A percentile compares a stretch with the other conserved stretches of the same genome.
Conservation (phyloP, 768 basidiomycete species). For the Pulveroboletus sp. region DNA sequence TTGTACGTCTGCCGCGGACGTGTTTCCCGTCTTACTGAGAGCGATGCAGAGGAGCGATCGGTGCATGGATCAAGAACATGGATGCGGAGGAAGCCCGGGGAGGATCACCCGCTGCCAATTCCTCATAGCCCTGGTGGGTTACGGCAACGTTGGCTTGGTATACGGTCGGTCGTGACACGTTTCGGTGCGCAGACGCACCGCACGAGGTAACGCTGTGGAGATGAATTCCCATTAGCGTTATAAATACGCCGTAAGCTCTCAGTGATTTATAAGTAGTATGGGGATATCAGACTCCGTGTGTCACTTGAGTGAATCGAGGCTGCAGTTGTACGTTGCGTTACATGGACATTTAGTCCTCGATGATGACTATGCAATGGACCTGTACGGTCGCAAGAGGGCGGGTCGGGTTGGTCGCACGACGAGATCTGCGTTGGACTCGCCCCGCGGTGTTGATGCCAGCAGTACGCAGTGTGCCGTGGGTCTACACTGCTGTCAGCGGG, state of each 20-base stretch:
- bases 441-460: neutral
- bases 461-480: neutral
- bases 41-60: constrained; percentile 73
- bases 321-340: constrained; percentile 22
- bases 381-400: neutral
- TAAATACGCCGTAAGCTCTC: constrained; percentile 25
- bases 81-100: constrained; percentile 38
- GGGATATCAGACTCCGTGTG: constrained; percentile 7
- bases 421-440: neutral
- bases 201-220: constrained; percentile 27
- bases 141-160: neutral
- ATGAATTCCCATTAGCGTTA: constrained; percentile 19
- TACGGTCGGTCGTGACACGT: constrained; percentile 4
- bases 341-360: no score
- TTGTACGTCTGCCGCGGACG: constrained; percentile 54
- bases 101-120: neutral
- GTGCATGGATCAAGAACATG: constrained; percentile 98
- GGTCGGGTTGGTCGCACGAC: neutral
- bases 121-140: constrained; percentile 9
- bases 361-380: neutral
- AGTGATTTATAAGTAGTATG: neutral
- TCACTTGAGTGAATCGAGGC: constrained; percentile 1
- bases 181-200: constrained; percentile 3
- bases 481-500: constrained; percentile 3
- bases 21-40: neutral